phyloP scores from a whole-genome alignment of 345 rosid species.

The Cardamine occulta region DNA sequence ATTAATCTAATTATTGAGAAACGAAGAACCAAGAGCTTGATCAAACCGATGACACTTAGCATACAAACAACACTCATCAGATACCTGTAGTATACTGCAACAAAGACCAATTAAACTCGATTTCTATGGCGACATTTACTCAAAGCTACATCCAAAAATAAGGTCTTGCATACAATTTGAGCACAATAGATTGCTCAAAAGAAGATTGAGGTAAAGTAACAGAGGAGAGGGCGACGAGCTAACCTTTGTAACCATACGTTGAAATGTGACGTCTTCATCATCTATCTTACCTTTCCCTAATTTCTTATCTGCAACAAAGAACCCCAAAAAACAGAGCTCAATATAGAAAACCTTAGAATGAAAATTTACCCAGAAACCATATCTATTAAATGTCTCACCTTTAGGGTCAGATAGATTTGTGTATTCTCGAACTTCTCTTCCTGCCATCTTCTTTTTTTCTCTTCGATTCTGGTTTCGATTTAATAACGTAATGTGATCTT shows the following conservation, averaged over 20 bases:
- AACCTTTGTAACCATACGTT: constrained; percentile 99
- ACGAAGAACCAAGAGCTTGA: not conserved
- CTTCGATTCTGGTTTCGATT: not conserved
- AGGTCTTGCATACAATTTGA: constrained; percentile 2
- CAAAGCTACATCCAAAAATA: constrained; percentile 2
- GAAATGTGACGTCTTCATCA: constrained; percentile 94
- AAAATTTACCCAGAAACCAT: constrained; percentile 2
- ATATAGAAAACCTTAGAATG: not conserved
- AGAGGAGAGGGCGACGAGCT: constrained; percentile 70
- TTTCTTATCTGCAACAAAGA: constrained; percentile 66
- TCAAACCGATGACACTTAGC: not conserved
- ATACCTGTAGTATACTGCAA: not conserved
- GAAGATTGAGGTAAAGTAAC: not conserved
- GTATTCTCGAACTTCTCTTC: constrained; percentile 95
- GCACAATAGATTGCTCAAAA: not conserved
- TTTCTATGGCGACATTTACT: not conserved
- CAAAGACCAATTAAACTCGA: not conserved
- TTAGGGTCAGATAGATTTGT: constrained; percentile 95
- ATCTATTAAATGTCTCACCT: constrained; percentile 48
- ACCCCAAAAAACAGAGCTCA: not conserved
- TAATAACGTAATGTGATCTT: not conserved
- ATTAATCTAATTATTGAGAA: not conserved
- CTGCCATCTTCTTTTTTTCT: constrained; percentile 61
- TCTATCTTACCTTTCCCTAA: constrained; percentile 88
- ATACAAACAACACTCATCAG: constrained; percentile 14